phyloP scores from a whole-genome alignment of 257 asterid genomes.

The Lycium barbarum region DNA sequence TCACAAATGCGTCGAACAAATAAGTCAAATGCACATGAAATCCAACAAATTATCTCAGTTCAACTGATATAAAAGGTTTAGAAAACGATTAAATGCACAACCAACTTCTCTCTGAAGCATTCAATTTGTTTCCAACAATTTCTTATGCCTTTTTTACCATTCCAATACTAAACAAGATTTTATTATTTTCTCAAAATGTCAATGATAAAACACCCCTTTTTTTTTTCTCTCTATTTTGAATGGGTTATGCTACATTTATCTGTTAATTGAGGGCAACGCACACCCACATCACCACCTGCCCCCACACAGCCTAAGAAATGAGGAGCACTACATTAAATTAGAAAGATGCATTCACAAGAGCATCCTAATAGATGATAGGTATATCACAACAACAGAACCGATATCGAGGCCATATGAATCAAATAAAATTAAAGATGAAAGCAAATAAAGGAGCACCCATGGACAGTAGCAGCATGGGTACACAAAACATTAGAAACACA shows the following conservation, averaged over 20 bases:
- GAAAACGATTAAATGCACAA: slow-evolving; percentile 5
- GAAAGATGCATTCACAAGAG: not conserved
- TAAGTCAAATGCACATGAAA: not conserved
- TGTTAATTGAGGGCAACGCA: not conserved
- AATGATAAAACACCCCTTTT: not conserved
- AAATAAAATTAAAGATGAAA: not conserved
- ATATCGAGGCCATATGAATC: not conserved
- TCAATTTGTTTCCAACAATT: not conserved
- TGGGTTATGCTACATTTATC: slow-evolving; percentile 1
- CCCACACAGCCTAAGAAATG: slow-evolving; percentile 8
- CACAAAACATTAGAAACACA: not conserved
- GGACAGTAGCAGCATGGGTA: slow-evolving; percentile 6
- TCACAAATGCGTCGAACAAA: not conserved
- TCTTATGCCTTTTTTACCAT: not conserved
- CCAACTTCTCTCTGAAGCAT: not conserved
- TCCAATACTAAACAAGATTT: not conserved
- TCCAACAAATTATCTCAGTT: not conserved
- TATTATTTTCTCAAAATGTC: not conserved
- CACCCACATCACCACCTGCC: not conserved
- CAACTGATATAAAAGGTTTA: not conserved
- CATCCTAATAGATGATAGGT: not conserved
- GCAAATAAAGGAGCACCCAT: not conserved
- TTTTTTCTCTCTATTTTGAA: not conserved
- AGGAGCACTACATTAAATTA: not conserved
- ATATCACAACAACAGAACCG: not conserved